Percentiles rank a stretch among this genome's conserved stretches.
Conservation (phyloP, 495 filamentous ascomycete species). For the Trichoderma asperelloides region DNA sequence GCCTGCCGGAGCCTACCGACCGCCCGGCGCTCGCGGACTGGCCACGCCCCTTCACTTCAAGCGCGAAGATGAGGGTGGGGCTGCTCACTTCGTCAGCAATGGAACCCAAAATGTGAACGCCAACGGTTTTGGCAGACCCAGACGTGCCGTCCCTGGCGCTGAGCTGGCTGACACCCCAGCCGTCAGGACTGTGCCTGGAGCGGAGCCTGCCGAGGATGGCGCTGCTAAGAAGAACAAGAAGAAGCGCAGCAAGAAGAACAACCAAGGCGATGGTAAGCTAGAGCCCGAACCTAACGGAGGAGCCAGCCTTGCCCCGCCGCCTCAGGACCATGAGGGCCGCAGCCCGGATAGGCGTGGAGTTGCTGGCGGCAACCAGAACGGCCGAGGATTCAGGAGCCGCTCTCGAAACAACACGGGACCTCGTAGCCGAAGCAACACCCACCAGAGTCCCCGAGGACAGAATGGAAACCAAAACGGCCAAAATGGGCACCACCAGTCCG, state of each 20-base stretch:
- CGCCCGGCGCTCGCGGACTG: conserved; percentile 87
- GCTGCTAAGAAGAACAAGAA: conserved; percentile 96
- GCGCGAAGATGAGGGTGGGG: conserved; percentile 93
- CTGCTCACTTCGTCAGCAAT: conserved; percentile 73
- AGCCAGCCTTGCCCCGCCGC: conserved; percentile 33
- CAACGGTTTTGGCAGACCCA: conserved; percentile 71
- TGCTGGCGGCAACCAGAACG: conserved; percentile 33
- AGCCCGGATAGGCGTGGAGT: conserved; percentile 57
- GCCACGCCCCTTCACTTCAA: conserved; percentile 90
- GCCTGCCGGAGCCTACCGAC: conserved; percentile 89
- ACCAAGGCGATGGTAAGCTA: conserved; percentile 31
- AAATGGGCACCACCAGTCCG: conserved; percentile 15
- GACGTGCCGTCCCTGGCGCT: conserved; percentile 46
- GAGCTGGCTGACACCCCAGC: conserved; percentile 34
- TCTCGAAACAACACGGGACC: conserved; percentile 33
- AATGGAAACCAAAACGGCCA: conserved; percentile 10
- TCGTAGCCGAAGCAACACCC: conserved; percentile 18
- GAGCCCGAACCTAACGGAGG: conserved; percentile 17
- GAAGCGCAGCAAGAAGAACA: conserved; percentile 88
- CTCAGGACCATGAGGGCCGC: conserved; percentile 39
- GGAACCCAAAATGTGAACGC: conserved; percentile 55
- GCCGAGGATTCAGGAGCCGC: conserved; percentile 28
- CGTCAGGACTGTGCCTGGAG: conserved; percentile 55
- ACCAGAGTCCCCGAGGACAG: conserved; percentile 25
- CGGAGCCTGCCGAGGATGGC: conserved; percentile 71